Evolutionary conservation across 352 stramenopile species (phyloP), one percentile per base, ranked within the genome.

Genomic region (Elongisporangium prolatum): DNA sequence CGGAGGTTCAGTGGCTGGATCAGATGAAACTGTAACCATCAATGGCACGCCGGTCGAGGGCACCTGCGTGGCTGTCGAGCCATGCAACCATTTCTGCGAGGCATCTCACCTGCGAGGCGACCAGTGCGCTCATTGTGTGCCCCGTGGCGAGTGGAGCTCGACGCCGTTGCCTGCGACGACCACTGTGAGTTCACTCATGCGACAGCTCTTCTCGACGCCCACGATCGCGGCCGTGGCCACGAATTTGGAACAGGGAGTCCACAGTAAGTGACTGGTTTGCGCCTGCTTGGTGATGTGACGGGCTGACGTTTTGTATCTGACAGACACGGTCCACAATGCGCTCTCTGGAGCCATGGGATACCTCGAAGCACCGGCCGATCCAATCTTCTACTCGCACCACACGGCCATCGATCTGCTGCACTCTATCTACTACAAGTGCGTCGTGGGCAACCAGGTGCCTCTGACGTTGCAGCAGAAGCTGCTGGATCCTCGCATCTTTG

Each of bases 301-400:
- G 28, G 13, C 28, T 38, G 28, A 38, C 28, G 28, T 38, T 10
- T 40, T 48, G 56, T 54, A 18, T 6, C 5, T 60, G 57, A 21
- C 44, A 92, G 82, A 95, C 57, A 94, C 84, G 57, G 76, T 95
- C 24, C 86, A 96, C 71, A 91, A 69, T 57, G 69, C 81, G 11
- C 65, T 96, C 0, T 69, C 52, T 3, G 86, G 84, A 6, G 72
- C 73, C 40, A 95, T 96, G 85, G 72, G 67, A 21, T 56, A 81
- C 48, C 61, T 95, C 50, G 80, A 93, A 66, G 80, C 86, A 13
- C 80, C 86, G 3, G 76, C 84, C 1, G 86, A 96, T 34, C 85
- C 85, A 7, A 93, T 96, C 55, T 96, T 96, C 71, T 96, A 77
- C 55, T 94, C 85, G 25, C 86, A 96, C 55, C 86, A 96, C 67